A percentile compares a stretch with the other conserved stretches of the same genome.
phyloP scores from a whole-genome alignment of 192 early-diverging fungal species.

The Jimgerdemannia flammicorona region DNA sequence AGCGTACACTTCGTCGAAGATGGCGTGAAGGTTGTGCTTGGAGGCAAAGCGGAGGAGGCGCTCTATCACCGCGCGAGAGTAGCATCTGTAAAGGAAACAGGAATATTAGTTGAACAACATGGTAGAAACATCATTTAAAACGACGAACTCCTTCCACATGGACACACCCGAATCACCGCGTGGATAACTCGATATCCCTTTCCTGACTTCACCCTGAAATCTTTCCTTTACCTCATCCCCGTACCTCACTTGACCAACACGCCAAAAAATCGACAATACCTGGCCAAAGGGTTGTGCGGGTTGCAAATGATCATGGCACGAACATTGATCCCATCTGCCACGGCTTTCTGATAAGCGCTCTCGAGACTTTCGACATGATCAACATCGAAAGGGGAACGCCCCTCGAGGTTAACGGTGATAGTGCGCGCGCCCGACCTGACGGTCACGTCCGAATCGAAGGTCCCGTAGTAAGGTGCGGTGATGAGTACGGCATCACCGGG shows the following conservation, averaged over 20 bases:
- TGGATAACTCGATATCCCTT: too few species aligned
- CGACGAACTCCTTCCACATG: too few species aligned
- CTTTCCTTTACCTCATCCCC: too few species aligned
- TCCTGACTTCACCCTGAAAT: too few species aligned
- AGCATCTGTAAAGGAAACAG: slow-evolving; percentile 37
- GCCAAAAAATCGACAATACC: slow-evolving; percentile 24
- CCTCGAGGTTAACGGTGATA: slow-evolving; percentile 44
- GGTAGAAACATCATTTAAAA: too few species aligned
- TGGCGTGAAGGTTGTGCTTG: slow-evolving; percentile 55
- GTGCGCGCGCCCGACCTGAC: slow-evolving; percentile 45
- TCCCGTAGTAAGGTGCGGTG: slow-evolving; percentile 74
- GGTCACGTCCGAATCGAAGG: slow-evolving; percentile 61
- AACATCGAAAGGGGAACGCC: slow-evolving; percentile 30
- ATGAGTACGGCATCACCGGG: slow-evolving; percentile 72
- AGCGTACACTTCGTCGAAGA: slow-evolving; percentile 84
- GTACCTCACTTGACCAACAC: too few species aligned
- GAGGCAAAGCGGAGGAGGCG: slow-evolving; percentile 61
- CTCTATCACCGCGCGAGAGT: slow-evolving; percentile 48
- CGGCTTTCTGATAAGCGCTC: slow-evolving; percentile 38
- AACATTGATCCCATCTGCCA: slow-evolving; percentile 38
- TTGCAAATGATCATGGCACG: slow-evolving; percentile 65
- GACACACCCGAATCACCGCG: too few species aligned
- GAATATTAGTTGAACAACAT: not conserved
- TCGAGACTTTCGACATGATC: slow-evolving; percentile 43
- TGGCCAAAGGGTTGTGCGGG: slow-evolving; percentile 72